Evolutionary conservation across 2,329 filamentous ascomycete species (phyloP).

Genomic region (Ophioceras dolichostomum): DNA sequence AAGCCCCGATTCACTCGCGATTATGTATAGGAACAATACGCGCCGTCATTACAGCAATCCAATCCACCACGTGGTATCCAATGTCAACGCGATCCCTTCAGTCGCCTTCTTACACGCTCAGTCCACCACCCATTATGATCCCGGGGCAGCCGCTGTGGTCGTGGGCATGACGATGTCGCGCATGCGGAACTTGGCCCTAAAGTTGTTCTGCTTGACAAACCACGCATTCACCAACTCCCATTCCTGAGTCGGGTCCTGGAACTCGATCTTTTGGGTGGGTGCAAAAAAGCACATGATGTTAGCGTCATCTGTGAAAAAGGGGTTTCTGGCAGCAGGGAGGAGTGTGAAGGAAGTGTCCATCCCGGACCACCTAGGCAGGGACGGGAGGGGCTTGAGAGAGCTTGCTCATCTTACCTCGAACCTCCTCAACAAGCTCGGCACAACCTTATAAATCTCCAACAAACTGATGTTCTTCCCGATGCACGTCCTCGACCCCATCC

Average conservation of each 20-base stretch:
- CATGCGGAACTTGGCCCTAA: slow-evolving; percentile 30
- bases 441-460: slow-evolving; percentile 51
- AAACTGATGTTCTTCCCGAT: slow-evolving; percentile 56
- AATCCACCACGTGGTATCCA: too few relatives aligned
- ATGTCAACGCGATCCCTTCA: too few relatives aligned
- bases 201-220: slow-evolving; percentile 50
- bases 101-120: too few relatives aligned
- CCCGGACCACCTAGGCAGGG: neutral
- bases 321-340: too few relatives aligned
- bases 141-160: slow-evolving; percentile 19
- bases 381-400: too few relatives aligned
- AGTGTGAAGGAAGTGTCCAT: neutral
- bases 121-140: too few relatives aligned
- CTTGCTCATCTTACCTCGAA: slow-evolving; percentile 50
- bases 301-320: neutral
- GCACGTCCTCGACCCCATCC: slow-evolving; percentile 58
- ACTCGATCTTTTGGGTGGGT: slow-evolving; percentile 38
- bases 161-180: slow-evolving; percentile 31
- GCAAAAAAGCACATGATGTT: too few relatives aligned
- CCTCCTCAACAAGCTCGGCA: slow-evolving; percentile 46
- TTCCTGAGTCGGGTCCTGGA: slow-evolving; percentile 40
- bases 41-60: too few relatives aligned
- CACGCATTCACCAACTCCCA: slow-evolving; percentile 49
- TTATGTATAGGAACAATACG: too few relatives aligned
- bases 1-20: too few relatives aligned